phyloP scores from a whole-genome alignment of 768 basidiomycete genomes.

The Hericium erinaceus region DNA sequence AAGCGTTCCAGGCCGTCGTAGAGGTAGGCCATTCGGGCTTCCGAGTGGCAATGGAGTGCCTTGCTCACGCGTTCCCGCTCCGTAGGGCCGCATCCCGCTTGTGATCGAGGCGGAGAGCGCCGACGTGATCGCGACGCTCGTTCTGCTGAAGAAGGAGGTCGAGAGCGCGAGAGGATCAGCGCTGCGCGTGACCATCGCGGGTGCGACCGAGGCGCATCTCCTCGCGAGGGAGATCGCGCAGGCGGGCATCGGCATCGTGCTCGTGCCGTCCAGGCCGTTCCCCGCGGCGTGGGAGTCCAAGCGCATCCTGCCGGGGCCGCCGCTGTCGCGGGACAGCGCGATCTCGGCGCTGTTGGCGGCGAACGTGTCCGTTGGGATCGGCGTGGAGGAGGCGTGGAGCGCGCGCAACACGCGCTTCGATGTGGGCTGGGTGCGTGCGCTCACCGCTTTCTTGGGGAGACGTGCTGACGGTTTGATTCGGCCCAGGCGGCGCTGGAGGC shows the following conservation, averaged over 20 bases:
- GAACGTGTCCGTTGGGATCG: constrained; percentile 67
- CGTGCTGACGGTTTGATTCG: background rate
- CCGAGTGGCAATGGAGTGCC: too few species aligned
- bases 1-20: constrained; percentile 33
- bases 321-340: constrained; percentile 51
- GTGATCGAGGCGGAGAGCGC: constrained; percentile 57
- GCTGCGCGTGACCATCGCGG: constrained; percentile 41
- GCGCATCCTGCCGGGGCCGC: constrained; percentile 65
- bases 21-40: constrained; percentile 26
- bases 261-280: constrained; percentile 60
- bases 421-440: constrained; percentile 62
- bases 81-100: constrained; percentile 46
- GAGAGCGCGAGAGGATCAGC: constrained; percentile 32
- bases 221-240: constrained; percentile 64
- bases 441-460: constrained; percentile 6
- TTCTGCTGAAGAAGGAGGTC: constrained; percentile 55
- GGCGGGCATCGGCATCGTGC: constrained; percentile 62
- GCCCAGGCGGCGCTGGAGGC: constrained; percentile 16
- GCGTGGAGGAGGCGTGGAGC: constrained; percentile 56
- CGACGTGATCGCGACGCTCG: constrained; percentile 59
- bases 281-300: constrained; percentile 61
- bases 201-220: constrained; percentile 61
- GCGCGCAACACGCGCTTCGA: constrained; percentile 77
- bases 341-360: constrained; percentile 53
- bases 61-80: background rate